Evolutionary conservation across 75 land plant species (phyloP).

Genomic region (Chamaecyparis obtusa): DNA sequence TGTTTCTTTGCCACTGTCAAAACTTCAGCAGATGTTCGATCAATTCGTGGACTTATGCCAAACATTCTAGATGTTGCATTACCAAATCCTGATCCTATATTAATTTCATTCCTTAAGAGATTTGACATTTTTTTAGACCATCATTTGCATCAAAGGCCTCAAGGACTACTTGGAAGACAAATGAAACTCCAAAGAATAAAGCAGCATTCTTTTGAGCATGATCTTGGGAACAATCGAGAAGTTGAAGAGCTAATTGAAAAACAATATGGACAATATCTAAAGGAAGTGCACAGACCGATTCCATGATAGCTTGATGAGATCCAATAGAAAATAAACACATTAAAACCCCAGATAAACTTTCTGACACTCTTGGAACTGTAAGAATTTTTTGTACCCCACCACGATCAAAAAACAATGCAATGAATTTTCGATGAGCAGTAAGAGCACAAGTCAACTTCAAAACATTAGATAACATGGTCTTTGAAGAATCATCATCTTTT

Average conservation of each 20-base stretch:
- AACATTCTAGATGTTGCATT: conserved; percentile 34
- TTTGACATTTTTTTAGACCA: conserved; percentile 75
- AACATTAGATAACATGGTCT: conserved; percentile 70
- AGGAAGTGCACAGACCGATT: conserved; percentile 88
- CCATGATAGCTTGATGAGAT: too few species aligned
- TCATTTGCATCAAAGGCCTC: too few species aligned
- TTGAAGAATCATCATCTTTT: conserved; percentile 29
- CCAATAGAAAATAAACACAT: conserved; percentile 90
- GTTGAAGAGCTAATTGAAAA: conserved; percentile 80
- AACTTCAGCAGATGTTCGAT: too few species aligned
- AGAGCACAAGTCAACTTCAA: conserved; percentile 86
- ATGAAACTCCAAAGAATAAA: too few species aligned
- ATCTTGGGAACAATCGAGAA: too few species aligned
- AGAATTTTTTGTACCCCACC: conserved; percentile 92
- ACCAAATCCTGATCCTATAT: conserved; percentile 75
- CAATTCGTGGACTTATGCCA: too few species aligned
- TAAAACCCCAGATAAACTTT: conserved; percentile 86
- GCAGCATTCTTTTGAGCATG: too few species aligned
- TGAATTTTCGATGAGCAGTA: conserved; percentile 93
- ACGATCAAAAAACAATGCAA: conserved; percentile 91
- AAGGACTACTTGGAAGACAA: too few species aligned
- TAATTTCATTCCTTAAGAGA: conserved; percentile 70
- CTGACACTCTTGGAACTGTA: conserved; percentile 63
- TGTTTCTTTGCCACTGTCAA: conserved; percentile 86
- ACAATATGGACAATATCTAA: conserved; percentile 68